Conservation (phyloP, 495 filamentous ascomycete genomes). For the Xanthoparmelia taractica region DNA sequence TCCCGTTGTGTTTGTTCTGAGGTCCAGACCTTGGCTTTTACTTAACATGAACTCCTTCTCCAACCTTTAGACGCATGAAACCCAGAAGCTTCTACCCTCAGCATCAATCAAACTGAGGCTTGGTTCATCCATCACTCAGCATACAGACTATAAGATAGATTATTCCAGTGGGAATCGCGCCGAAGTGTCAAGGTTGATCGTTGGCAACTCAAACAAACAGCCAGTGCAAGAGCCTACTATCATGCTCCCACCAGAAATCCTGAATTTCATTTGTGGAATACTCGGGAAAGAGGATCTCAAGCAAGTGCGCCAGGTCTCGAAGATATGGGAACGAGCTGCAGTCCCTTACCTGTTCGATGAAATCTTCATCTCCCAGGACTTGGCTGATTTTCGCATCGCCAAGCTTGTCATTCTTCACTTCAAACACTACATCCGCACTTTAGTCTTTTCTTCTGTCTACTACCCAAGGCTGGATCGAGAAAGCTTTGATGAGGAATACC, state of each 20-base stretch:
- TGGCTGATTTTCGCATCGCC: not conserved
- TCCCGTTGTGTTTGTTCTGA: too few relatives aligned
- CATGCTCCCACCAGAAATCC: not conserved
- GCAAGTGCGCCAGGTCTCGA: not conserved
- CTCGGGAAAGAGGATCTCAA: slow-evolving; percentile 1
- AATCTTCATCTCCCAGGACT: not conserved
- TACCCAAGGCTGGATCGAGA: not conserved
- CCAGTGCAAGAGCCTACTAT: not conserved
- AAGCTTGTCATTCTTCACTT: slow-evolving; percentile 3
- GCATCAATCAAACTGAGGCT: not conserved
- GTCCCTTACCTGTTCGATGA: not conserved
- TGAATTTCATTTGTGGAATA: not conserved
- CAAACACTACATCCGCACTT: not conserved
- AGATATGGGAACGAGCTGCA: not conserved
- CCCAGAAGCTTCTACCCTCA: too few relatives aligned
- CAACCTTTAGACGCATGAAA: too few relatives aligned
- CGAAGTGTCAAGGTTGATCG: not conserved
- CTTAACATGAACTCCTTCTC: too few relatives aligned
- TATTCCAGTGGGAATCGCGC: not conserved
- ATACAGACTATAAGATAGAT: not conserved
- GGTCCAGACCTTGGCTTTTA: too few relatives aligned
- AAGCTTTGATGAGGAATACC: not conserved
- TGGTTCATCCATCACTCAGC: not conserved
- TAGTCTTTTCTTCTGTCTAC: not conserved
- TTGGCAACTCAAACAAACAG: not conserved